These are phyloP conservation scores for Rhododendron vialii DNA, from an alignment of 148 eudicot genomes.

Conservation along the genomic window DNA sequence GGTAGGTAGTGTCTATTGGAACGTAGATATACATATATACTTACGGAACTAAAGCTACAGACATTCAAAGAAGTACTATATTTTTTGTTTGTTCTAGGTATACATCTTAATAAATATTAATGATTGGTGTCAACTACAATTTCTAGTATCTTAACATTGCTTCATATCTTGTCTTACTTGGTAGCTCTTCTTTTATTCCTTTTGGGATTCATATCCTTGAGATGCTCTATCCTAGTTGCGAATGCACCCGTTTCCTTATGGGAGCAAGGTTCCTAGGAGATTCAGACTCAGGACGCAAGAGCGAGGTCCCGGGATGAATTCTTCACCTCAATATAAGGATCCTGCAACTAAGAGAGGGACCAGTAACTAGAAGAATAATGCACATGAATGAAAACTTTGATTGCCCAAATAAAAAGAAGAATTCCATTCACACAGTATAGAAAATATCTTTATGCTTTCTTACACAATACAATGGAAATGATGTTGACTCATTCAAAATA, in stretches of 20 bases:
- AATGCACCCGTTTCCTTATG: neutral
- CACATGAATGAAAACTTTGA: neutral
- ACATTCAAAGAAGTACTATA: neutral
- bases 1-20: neutral
- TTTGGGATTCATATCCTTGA: neutral
- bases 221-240: neutral
- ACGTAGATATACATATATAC: neutral
- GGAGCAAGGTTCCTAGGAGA: neutral
- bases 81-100: neutral
- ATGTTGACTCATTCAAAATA: neutral
- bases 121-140: neutral
- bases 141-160: neutral
- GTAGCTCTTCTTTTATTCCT: neutral
- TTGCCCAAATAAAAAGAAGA: neutral
- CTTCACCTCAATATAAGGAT: neutral
- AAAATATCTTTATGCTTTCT: neutral
- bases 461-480: neutral
- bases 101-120: neutral
- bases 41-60: neutral
- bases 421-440: neutral
- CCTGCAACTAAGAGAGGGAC: neutral
- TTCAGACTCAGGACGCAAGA: neutral
- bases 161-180: neutral
- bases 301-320: neutral
- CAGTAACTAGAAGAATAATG: neutral